These are phyloP conservation scores for Dipodascus albidus DNA, from an alignment of 805 yeast species.

Conservation along the genomic window DNA sequence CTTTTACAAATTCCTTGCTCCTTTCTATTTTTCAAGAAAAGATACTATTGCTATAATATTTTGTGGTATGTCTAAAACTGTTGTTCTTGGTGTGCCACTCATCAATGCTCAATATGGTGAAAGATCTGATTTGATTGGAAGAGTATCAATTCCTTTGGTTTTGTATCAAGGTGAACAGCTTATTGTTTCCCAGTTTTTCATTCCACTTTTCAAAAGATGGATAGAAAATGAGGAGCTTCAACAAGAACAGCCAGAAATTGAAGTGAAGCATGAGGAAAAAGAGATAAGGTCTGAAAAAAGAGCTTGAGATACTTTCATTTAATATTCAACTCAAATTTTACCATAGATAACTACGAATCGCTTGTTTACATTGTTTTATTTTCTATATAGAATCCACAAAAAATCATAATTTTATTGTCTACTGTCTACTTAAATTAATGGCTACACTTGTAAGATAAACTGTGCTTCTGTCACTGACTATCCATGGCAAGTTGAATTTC, in stretches of 20 bases:
- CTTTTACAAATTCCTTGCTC: slow-evolving; percentile 35
- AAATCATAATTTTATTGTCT: neutral
- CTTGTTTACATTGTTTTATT: no score
- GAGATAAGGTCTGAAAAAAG: no score
- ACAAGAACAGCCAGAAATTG: neutral
- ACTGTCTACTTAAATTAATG: neutral
- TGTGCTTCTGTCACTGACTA: no score
- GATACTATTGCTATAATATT: slow-evolving; percentile 75
- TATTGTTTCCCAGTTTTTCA: slow-evolving; percentile 63
- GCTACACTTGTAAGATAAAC: no score
- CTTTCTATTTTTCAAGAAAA: slow-evolving; percentile 56
- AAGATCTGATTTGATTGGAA: slow-evolving; percentile 40
- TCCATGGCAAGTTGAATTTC: no score
- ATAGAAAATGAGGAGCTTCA: slow-evolving; percentile 21
- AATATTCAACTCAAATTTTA: no score
- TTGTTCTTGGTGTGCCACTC: slow-evolving; percentile 80
- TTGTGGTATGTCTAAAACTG: slow-evolving; percentile 91
- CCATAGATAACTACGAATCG: no score
- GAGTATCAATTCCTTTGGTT: slow-evolving; percentile 69
- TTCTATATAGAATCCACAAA: no score
- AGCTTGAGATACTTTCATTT: no score
- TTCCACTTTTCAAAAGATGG: slow-evolving; percentile 62
- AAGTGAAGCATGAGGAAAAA: no score
- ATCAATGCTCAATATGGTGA: slow-evolving; percentile 72
- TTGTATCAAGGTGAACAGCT: slow-evolving; percentile 84